Evolutionary conservation across 768 basidiomycete species (phyloP), one percentile per base, ranked within the genome.

Genomic region (Lentinula sp.): DNA sequence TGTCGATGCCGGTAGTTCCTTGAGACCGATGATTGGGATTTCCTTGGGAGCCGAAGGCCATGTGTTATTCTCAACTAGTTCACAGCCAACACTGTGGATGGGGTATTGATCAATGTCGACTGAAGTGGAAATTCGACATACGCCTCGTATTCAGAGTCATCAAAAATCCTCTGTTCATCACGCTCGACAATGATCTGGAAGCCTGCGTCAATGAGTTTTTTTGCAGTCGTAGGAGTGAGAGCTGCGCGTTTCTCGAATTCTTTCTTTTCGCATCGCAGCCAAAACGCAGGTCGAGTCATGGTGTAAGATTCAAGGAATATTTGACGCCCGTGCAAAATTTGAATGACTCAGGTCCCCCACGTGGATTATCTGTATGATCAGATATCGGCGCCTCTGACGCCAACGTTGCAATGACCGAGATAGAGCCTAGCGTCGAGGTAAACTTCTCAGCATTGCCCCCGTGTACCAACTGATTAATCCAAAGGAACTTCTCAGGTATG

Each of bases 251-350:
- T 86, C 74, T 99, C 97, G 65, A 95, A 95, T 64, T 86, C 83
- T 74, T 98, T 99, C 72, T 88, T 97, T 80, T 99, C 97, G 78
- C 95, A 97, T 66, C 97, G 88, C 46, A 99, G 84, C 96, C 96
- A 99, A 67, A 99, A 82, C 13, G 73, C 66, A 36, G 74, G 76
- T 57, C 74, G 78, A 68, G 84, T 67, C 85, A 87, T 87, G 37
- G 50, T 51, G 4, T 50, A 7, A 15, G 32, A 6, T 51, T 23
- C 10, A n/a, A 33, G 13, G 15, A 49, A 33, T 50, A 51, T 36
- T 51, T 16, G 28, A 33, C 50, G 50, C 50, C 46, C 8, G 12
- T 28, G 33, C 9, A 35, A 51, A 51, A 51, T 51, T 51, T 23
- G 10, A 15, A 50, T 50, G 49, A 45, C 43, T 48, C 46, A 20